Conservation (phyloP, 805 yeast species). For the Wickerhamomyces sydowiorum region DNA sequence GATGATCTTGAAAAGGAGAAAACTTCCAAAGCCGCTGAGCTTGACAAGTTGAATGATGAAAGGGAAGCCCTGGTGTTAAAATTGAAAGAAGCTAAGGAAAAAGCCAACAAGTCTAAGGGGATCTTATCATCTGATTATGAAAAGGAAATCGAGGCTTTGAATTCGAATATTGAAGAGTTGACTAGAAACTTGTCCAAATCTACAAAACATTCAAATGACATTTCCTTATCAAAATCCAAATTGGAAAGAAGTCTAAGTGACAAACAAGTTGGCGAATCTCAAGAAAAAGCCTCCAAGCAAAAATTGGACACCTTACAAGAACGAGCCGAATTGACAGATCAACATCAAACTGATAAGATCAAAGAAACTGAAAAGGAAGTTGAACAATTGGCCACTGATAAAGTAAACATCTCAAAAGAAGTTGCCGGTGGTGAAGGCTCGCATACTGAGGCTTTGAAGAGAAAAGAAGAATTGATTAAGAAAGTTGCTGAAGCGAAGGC, state of each 20-base stretch:
- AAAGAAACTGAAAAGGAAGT: conserved; percentile 8
- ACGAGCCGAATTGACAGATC: conserved; percentile 10
- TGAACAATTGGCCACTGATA: not conserved
- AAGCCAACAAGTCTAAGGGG: conserved; percentile 7
- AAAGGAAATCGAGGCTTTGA: conserved; percentile 14
- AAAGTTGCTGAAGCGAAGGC: conserved; percentile 16
- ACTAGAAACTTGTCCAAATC: conserved; percentile 8
- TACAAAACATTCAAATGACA: conserved; percentile 7
- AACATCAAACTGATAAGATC: conserved; percentile 8
- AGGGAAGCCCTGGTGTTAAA: conserved; percentile 11
- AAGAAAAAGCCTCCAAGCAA: conserved; percentile 10
- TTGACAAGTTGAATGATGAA: conserved; percentile 14
- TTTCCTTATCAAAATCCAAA: conserved; percentile 1
- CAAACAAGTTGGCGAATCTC: conserved; percentile 8
- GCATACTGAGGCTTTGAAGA: not conserved
- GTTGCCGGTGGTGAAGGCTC: conserved; percentile 1
- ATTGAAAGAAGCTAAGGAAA: conserved; percentile 9
- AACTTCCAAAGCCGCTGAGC: conserved; percentile 8
- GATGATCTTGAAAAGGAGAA: conserved; percentile 12
- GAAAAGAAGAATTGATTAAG: conserved; percentile 10
- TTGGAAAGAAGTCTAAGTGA: not conserved
- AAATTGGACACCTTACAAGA: conserved; percentile 12
- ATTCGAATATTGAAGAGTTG: conserved; percentile 12
- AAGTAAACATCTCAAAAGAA: not conserved
- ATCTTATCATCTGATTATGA: conserved; percentile 7